Evolutionary conservation across 2,329 filamentous ascomycete genomes (phyloP).

Genomic region (Diaporthe eres): DNA sequence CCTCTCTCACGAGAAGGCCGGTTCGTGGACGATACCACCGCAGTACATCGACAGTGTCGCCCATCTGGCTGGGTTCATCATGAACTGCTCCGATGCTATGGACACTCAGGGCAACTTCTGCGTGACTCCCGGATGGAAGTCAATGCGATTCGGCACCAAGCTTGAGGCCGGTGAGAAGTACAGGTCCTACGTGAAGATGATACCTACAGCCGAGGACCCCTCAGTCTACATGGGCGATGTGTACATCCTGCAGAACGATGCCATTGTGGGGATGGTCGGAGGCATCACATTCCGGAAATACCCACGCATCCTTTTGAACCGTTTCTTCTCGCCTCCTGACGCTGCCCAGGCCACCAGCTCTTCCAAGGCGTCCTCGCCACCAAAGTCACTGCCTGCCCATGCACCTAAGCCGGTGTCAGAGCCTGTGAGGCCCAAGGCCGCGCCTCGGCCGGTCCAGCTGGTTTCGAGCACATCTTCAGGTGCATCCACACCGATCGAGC

Average conservation of each 20-base stretch:
- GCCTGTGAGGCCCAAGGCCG: background rate
- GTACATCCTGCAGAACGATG: background rate
- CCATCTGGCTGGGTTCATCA: conserved; percentile 7
- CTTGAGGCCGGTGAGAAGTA: background rate
- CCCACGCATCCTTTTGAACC: background rate
- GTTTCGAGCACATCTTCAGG: conserved; percentile 24
- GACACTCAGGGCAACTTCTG: conserved; percentile 15
- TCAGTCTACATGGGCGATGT: conserved; percentile 1
- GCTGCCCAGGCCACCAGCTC: background rate
- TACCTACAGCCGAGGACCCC: background rate
- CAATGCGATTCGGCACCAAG: conserved; percentile 14
- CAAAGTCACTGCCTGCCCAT: background rate
- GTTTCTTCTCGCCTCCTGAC: background rate
- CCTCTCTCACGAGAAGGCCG: background rate
- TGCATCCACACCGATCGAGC: conserved; percentile 30
- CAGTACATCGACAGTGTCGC: conserved; percentile 13
- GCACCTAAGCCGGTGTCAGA: background rate
- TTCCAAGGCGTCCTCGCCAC: background rate
- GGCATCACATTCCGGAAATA: conserved; percentile 4
- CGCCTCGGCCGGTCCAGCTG: conserved; percentile 43
- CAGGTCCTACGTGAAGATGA: conserved; percentile 8
- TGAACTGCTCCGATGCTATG: background rate
- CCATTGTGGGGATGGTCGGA: background rate
- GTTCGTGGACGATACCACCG: background rate
- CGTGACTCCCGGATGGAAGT: conserved; percentile 12